Evolutionary conservation across 495 filamentous ascomycete genomes (phyloP).

Genomic region (Trichoderma erinaceum): DNA sequence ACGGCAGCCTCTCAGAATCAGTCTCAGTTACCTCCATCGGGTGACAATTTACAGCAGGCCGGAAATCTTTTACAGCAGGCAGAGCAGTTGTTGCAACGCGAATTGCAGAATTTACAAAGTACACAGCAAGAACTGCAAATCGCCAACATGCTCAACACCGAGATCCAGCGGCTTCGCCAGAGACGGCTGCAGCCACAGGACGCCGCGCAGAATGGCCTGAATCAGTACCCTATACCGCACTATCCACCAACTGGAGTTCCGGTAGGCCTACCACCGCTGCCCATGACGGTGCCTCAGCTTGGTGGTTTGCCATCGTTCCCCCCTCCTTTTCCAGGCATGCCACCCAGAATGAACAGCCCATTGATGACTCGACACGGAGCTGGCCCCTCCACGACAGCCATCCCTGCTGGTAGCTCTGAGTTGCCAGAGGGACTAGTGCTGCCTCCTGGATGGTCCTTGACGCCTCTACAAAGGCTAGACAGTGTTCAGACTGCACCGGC

Average conservation of each 20-base stretch:
- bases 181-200: conserved; percentile 26
- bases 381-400: conserved; percentile 36
- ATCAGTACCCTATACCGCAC: background rate
- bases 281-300: background rate
- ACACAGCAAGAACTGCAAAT: conserved; percentile 51
- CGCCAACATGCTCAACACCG: conserved; percentile 53
- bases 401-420: conserved; percentile 59
- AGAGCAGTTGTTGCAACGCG: conserved; percentile 25
- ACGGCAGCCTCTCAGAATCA: conserved; percentile 20
- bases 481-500: conserved; percentile 20
- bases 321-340: conserved; percentile 19
- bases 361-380: conserved; percentile 39
- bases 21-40: conserved; percentile 21
- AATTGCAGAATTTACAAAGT: conserved; percentile 46
- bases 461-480: conserved; percentile 50
- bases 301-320: conserved; percentile 16
- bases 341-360: conserved; percentile 27
- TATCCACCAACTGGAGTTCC: background rate
- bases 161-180: conserved; percentile 53
- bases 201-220: background rate
- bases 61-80: conserved; percentile 64
- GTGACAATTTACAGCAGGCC: conserved; percentile 53
- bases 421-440: conserved; percentile 67
- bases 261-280: conserved; percentile 14
- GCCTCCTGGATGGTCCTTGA: conserved; percentile 69